Conservation (phyloP, 164 flowering plant genomes). For the Annona cherimola region DNA sequence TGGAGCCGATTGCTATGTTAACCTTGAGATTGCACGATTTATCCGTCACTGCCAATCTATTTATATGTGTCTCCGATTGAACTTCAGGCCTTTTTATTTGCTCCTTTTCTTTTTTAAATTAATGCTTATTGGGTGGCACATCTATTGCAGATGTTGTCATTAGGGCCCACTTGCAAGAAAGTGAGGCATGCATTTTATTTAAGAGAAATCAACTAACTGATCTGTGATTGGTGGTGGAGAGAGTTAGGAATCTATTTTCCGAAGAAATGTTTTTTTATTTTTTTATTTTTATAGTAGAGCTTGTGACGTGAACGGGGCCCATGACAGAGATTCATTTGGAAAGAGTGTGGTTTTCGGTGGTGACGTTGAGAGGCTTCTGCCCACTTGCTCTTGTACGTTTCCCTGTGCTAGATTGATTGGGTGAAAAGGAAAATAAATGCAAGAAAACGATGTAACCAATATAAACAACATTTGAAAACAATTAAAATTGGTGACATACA, state of each 20-base stretch:
- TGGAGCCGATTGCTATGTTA: too few species aligned
- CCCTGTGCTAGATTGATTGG: background rate
- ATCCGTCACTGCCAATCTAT: too few species aligned
- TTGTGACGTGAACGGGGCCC: slow-evolving; percentile 30
- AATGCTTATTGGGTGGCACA: background rate
- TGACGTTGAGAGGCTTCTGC: slow-evolving; percentile 1
- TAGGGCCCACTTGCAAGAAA: background rate
- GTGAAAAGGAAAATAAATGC: too few species aligned
- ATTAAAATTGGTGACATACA: too few species aligned
- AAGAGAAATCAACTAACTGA: background rate
- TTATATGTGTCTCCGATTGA: too few species aligned
- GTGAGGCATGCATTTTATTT: background rate
- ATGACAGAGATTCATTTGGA: slow-evolving; percentile 15
- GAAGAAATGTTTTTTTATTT: slow-evolving; percentile 16
- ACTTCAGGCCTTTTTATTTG: too few species aligned
- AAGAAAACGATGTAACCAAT: too few species aligned
- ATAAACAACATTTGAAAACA: too few species aligned
- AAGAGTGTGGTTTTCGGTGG: slow-evolving; percentile 5
- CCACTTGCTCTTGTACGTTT: too few species aligned
- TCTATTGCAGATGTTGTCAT: background rate
- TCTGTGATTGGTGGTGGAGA: background rate
- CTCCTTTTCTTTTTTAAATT: background rate
- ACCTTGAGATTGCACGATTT: too few species aligned
- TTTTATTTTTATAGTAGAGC: too few species aligned
- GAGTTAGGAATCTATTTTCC: background rate